phyloP scores from a whole-genome alignment of 2,329 filamentous ascomycete genomes.

The Aspergillus unguis region DNA sequence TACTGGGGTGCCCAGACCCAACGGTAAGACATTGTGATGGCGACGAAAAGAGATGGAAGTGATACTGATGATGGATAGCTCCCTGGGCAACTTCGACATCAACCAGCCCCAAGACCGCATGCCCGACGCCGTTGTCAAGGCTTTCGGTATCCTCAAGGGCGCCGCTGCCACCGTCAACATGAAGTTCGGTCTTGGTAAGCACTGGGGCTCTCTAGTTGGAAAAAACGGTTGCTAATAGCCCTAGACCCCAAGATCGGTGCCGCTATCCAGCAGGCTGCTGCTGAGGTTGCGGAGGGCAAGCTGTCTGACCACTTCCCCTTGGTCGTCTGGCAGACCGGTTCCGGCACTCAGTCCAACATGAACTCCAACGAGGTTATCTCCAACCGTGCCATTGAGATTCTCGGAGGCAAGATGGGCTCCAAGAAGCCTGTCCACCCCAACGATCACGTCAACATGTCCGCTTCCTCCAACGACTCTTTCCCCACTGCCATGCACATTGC shows the following conservation, averaged over 20 bases:
- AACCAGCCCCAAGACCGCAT: constrained; percentile 99
- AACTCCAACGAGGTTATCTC: constrained; percentile 99
- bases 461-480: constrained; percentile 98
- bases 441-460: constrained; percentile 99
- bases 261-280: constrained; percentile 91
- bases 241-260: constrained; percentile 82
- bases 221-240: constrained; percentile 2
- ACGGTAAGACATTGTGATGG: constrained; percentile 49
- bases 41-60: neutral
- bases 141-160: constrained; percentile 96
- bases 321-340: constrained; percentile 98
- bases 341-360: constrained; percentile 99
- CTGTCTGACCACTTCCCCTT: constrained; percentile 96
- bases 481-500: constrained; percentile 99
- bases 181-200: constrained; percentile 73
- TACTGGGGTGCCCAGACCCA: constrained; percentile 99
- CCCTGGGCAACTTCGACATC: constrained; percentile 96
- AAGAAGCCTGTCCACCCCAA: constrained; percentile 99
- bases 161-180: constrained; percentile 95
- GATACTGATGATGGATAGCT: constrained; percentile 46
- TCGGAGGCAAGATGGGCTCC: constrained; percentile 87
- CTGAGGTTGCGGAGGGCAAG: constrained; percentile 90
- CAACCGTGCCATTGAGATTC: constrained; percentile 96
- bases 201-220: constrained; percentile 12
- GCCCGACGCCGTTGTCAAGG: constrained; percentile 86